Evolutionary conservation across 202 grass and related monocot species (phyloP), one percentile per base, ranked within the genome.

Genomic region (Carex sylvatica): DNA sequence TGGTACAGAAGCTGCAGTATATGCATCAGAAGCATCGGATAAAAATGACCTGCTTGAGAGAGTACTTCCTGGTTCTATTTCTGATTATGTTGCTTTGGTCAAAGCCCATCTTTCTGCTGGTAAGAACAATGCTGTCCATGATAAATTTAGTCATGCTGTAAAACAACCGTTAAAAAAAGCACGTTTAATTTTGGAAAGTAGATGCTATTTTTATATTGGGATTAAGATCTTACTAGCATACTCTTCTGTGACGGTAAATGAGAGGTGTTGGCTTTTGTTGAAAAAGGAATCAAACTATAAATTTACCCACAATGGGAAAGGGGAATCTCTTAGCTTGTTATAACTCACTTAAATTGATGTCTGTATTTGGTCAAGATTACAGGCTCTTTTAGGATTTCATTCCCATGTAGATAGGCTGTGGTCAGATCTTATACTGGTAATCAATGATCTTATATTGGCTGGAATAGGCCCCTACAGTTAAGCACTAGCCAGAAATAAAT

Each of bases 1-100:
- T 47, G 91, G 96, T 23, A 87, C 91, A 73, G 92, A 95, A 93
- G 92, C 96, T 84, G 86, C 89, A 71, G 88, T 98, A 86, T 98
- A 98, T 87, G 96, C 92, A 81, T 95, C 92, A 83, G 92, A 98
- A 94, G 96, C 96, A 65, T 95, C 92, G 74, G 89, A 95, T 70
- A 98, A 88, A 64, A 93, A 98, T 88, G 92, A 95, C 77, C 86
- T 93, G 88, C 88, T 95, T 49, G 96, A 98, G 31, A 70, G 31
- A 86, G 64, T 98, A 55, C 96, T 95, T 90, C 96, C 96, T 61
- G 75, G 61, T 65, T 93, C 96, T 84, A 81, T 93, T 76, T 90
- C 88, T 70, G 85, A 95, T 61, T 95, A 93, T 85, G 89, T 98
- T 65, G 78, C 79, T 85, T 87, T 98, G 85, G 92, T 93, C 80